A percentile compares a stretch with the other conserved stretches of the same genome.
phyloP scores from a whole-genome alignment of 2,329 filamentous ascomycete genomes.

The Apiospora aurea region DNA sequence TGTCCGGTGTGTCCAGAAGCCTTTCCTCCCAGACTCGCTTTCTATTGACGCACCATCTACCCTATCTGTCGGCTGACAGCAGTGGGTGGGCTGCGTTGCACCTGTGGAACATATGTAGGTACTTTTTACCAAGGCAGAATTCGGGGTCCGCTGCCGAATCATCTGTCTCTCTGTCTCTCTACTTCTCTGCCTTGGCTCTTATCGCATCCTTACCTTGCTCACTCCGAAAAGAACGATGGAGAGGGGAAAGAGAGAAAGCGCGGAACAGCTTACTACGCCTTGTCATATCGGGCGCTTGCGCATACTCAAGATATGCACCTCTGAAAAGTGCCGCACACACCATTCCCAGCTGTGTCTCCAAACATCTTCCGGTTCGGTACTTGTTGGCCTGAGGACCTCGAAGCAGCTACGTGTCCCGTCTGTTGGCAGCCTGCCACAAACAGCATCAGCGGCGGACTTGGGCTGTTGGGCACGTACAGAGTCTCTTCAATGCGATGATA shows the following conservation, averaged over 20 bases:
- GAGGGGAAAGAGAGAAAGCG: not conserved
- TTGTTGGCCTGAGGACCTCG: not conserved
- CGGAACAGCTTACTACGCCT: not conserved
- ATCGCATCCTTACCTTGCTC: not conserved
- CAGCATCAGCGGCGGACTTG: not conserved
- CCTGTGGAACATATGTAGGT: conserved; percentile 9
- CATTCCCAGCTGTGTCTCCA: not conserved
- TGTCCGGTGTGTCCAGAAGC: not conserved
- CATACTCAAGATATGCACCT: conserved; percentile 12
- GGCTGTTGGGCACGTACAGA: not conserved
- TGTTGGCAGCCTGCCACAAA: conserved; percentile 3
- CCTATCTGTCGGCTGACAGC: not conserved
- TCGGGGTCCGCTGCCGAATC: not conserved
- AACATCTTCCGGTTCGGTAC: not conserved
- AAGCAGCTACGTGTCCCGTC: not conserved
- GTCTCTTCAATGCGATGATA: not conserved
- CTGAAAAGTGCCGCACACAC: not conserved
- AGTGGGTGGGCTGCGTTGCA: conserved; percentile 1
- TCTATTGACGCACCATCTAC: not conserved
- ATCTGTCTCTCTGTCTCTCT: not conserved
- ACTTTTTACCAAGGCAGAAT: conserved; percentile 10
- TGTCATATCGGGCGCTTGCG: not conserved
- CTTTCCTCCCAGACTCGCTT: not conserved
- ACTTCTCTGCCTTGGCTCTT: conserved; percentile 3
- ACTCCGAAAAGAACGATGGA: not conserved